Conservation (phyloP, 495 filamentous ascomycete species). For the Tuber indicum region DNA sequence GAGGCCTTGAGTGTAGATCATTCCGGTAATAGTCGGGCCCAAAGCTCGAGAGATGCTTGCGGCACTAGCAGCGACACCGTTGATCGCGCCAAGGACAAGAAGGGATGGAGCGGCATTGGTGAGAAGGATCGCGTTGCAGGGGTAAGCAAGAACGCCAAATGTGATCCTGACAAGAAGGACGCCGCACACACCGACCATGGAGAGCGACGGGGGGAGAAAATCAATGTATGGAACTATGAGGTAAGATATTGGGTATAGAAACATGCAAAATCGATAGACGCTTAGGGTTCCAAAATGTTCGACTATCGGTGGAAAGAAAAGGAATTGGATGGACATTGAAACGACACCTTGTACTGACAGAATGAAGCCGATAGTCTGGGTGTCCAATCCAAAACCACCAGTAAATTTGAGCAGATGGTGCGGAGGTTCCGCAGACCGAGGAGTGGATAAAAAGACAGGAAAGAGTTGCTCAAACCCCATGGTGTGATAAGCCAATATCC, state of each 20-base stretch:
- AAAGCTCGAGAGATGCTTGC: slow-evolving; percentile 81
- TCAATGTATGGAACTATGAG: slow-evolving; percentile 81
- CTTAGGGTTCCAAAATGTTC: slow-evolving; percentile 64
- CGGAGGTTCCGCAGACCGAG: slow-evolving; percentile 46
- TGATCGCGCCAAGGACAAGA: slow-evolving; percentile 78
- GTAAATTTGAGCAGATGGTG: slow-evolving; percentile 70
- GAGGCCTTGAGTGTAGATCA: slow-evolving; percentile 74
- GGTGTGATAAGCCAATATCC: slow-evolving; percentile 88
- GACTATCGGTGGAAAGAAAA: slow-evolving; percentile 71
- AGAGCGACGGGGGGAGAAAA: slow-evolving; percentile 63
- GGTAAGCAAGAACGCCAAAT: slow-evolving; percentile 76
- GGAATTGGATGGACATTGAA: slow-evolving; percentile 73
- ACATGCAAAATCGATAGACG: slow-evolving; percentile 70
- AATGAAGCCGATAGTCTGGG: slow-evolving; percentile 77
- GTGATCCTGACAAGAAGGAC: slow-evolving; percentile 84
- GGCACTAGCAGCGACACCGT: slow-evolving; percentile 83
- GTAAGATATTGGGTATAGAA: slow-evolving; percentile 84
- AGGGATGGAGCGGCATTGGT: slow-evolving; percentile 74
- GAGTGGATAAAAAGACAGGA: slow-evolving; percentile 82
- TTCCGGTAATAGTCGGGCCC: slow-evolving; percentile 79
- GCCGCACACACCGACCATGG: slow-evolving; percentile 64
- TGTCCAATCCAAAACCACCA: slow-evolving; percentile 74
- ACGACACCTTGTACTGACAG: slow-evolving; percentile 84
- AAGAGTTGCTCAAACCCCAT: slow-evolving; percentile 93
- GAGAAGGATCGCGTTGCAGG: slow-evolving; percentile 74